Base-by-base conservation (phyloP, 805 yeast species). In the Metschnikowia anglica region DNA sequence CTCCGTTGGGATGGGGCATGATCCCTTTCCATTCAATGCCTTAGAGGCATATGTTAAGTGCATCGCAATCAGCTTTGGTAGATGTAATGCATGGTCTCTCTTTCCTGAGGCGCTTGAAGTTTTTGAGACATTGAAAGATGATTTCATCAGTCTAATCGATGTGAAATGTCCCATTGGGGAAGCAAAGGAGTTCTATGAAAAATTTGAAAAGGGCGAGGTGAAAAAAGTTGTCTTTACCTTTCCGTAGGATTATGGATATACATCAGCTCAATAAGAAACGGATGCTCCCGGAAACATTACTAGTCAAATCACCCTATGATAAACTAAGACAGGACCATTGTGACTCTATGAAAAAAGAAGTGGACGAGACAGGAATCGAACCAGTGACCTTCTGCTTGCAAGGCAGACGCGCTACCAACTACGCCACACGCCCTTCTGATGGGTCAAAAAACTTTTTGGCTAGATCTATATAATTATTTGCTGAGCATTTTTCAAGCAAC, bases 371-470 rank as follows among this genome's bases (percentile, higher is more conserved):
- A 73, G 85, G 85, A 79, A 65, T 80, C 83, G 85, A 80, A 80
- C 85, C 85, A 74, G 70, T 75, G 85, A 79, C 85, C 85, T 80
- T 74, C 73, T 71, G 77, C 85, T 76, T 80, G 85, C 85, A 79
- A 80, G 81, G 85, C 80, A 73, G 73, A 74, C 84, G 85, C 85
- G 83, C 85, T 80, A 80, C 85, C 85, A 79, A 79, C 85, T 80
- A 77, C 84, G 85, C 85, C 82, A 80, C 82, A 77, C 81, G 84
- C 85, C 85, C 84, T 16, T 23, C n/a, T n/a, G n/a, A n/a, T n/a
- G n/a, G n/a, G n/a, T n/a, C n/a, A n/a, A n/a, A n/a, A n/a, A n/a
- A n/a, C n/a, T n/a, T n/a, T n/a, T n/a, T n/a, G n/a, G n/a, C n/a
- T n/a, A n/a, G n/a, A n/a, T n/a, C n/a, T n/a, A n/a, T n/a, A n/a